These are phyloP conservation scores for Allium fistulosum DNA, from an alignment of 106 monocot genomes.

Conservation along the genomic window DNA sequence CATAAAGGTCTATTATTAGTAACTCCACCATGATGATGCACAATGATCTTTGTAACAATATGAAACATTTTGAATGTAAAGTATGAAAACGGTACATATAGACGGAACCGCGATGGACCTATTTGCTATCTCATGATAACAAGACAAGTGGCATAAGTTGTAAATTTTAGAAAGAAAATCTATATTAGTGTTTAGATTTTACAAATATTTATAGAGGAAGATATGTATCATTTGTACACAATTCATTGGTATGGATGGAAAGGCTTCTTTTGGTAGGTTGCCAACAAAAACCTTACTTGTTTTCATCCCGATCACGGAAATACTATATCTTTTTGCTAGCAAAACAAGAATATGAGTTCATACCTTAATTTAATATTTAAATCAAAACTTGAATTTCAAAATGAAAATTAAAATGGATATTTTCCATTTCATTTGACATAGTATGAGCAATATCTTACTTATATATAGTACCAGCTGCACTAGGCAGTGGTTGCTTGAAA, in stretches of 20 bases:
- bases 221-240: neutral
- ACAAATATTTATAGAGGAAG: neutral
- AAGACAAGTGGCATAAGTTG: neutral
- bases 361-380: too few species aligned
- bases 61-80: neutral
- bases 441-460: too few species aligned
- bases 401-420: too few species aligned
- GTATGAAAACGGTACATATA: neutral
- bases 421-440: too few species aligned
- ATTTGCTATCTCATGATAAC: neutral
- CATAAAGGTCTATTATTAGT: conserved; percentile 16
- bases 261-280: conserved; percentile 1
- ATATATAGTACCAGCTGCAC: too few species aligned
- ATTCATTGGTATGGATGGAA: conserved; percentile 8
- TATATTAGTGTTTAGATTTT: too few species aligned
- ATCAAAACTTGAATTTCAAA: too few species aligned
- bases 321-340: neutral
- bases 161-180: neutral
- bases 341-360: neutral
- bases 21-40: neutral
- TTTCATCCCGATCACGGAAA: neutral
- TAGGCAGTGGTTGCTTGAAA: too few species aligned
- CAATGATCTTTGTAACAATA: neutral
- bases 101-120: neutral
- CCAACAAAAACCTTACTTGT: neutral